Evolutionary conservation across 1,284 basidiomycete genomes (phyloP), one percentile per base, ranked within the genome.

Genomic region (Schizophyllum amplum): DNA sequence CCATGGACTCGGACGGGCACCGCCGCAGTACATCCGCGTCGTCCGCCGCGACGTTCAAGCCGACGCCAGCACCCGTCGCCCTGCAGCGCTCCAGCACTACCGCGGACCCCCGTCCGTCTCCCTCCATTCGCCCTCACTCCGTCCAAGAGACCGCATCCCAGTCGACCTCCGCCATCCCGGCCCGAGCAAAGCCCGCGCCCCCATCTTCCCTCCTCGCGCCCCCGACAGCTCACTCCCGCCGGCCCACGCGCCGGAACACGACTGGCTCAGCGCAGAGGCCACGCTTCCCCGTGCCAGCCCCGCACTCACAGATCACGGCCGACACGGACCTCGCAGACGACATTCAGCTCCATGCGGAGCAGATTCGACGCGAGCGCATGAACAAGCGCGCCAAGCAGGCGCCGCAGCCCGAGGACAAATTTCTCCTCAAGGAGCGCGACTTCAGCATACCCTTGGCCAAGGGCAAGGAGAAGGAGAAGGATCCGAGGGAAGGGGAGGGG

Each of bases 261-360:
- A 77, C 73, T 7, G 75, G 75, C 5, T 75, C 74, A 5, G 55
- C 63, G 5, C 27, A 33, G 27, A 5, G 27, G 6, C 27, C 27
- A 13, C 27, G 27, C 13, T 33, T 33, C 27, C 27, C 27, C 27
- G 6, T 13, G 27, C 27, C 5, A 13, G 24, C 59, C 61, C 1
- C 64, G 60, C 5, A 61, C 59, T 55, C 65, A 15, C 65, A 68
- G 24, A 24, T 60, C 55, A 55, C 61, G 60, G 13, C 47, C 60
- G 27, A 33, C 27, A 33, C 63, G 1, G 66, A 77, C 61, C 68
- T 76, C 7, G 75, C 79, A 23, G 77, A 79, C 26, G 91, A 94
- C 67, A 94, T 94, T 53, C 78, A 92, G 64, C 77, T 84, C 23
- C 87, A 92, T 65, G 90, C 91, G 0, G 92, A 94, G 63, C 84